These are phyloP conservation scores for Ogataea hybrid DNA, from an alignment of 1,139 yeast species.

Conservation along the genomic window DNA sequence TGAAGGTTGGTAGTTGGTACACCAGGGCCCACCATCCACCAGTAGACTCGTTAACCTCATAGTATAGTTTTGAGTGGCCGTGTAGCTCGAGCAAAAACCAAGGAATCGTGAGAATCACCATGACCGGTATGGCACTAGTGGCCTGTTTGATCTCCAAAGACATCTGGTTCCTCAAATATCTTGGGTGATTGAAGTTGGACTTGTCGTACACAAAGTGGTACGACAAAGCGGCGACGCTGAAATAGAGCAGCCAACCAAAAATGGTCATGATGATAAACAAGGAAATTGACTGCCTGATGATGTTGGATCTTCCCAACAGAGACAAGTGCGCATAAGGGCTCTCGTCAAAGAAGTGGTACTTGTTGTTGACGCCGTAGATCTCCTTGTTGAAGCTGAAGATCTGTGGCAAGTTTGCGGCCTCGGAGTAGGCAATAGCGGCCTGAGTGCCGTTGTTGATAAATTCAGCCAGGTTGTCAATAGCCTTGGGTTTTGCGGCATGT, in stretches of 20 bases:
- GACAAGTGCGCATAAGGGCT: constrained; percentile 59
- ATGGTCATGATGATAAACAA: constrained; percentile 70
- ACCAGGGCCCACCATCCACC: constrained; percentile 68
- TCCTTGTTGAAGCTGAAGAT: constrained; percentile 25
- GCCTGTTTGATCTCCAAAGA: constrained; percentile 79
- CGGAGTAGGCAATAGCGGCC: constrained; percentile 23
- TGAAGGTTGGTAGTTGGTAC: constrained; percentile 70
- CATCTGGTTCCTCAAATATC: constrained; percentile 92
- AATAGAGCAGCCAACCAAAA: constrained; percentile 82
- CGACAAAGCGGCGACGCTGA: constrained; percentile 71
- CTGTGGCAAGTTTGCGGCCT: constrained; percentile 19
- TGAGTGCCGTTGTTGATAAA: constrained; percentile 26
- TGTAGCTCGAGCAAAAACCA: constrained; percentile 82
- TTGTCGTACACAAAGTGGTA: constrained; percentile 80
- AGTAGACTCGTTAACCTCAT: constrained; percentile 56
- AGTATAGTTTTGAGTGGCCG: constrained; percentile 80
- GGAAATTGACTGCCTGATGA: constrained; percentile 67
- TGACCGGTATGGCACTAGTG: constrained; percentile 73
- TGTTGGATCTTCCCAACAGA: constrained; percentile 64
- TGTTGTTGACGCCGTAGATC: constrained; percentile 42
- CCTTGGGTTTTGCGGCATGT: constrained; percentile 36
- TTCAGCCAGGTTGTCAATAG: constrained; percentile 29
- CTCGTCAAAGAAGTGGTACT: constrained; percentile 47
- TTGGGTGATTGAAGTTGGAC: constrained; percentile 90
- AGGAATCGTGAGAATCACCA: constrained; percentile 85